Evolutionary conservation across 2,329 filamentous ascomycete genomes (phyloP), one percentile per base, ranked within the genome.

Genomic region (Phialophora verrucosa): DNA sequence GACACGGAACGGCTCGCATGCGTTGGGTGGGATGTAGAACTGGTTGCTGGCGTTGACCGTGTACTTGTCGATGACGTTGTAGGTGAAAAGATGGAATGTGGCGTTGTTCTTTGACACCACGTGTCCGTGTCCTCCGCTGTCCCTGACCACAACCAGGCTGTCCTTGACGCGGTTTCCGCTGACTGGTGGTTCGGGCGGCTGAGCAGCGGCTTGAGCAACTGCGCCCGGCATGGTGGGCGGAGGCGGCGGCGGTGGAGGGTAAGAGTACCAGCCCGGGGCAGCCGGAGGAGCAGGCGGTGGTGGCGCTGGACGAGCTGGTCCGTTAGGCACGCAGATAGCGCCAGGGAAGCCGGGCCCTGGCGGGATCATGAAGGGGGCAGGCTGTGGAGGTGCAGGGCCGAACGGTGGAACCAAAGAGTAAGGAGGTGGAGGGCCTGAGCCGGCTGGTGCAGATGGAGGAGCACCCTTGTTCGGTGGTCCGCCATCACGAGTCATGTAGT

Each of bases 1-100:
- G 81, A 76, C 88, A 87, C 55, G 80, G 81, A 77, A 89, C 78
- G 69, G 86, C 83, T 70, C 68, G 51, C 56, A 57, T 31, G 83
- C 79, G 0, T 84, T 84, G 0, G 85, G 84, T 66, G 84, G 82
- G 1, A 78, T 75, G 0, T 77, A 67, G 69, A 84, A 66, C 42
- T 68, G 65, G 12, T 56, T 62, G 61, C 79, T 64, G 83, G 78
- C 7, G 72, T 72, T 0, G 42, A 61, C 42, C 27, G 63, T 27
- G 55, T 72, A 72, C 49, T 67, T 71, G 14, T 49, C 54, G n/a
- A 71, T 50, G 25, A 72, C 55, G 47, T 70, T 69, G 38, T 68
- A 20, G 32, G 85, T 83, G 23, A 78, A 77, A 0, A 79, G 74
- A 61, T 81, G 78, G 0, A 82, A 60, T 44, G 62, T 66, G 57